These are phyloP conservation scores for Penicillium sp. DNA, from an alignment of 2,329 filamentous ascomycete species.

Conservation along the genomic window DNA sequence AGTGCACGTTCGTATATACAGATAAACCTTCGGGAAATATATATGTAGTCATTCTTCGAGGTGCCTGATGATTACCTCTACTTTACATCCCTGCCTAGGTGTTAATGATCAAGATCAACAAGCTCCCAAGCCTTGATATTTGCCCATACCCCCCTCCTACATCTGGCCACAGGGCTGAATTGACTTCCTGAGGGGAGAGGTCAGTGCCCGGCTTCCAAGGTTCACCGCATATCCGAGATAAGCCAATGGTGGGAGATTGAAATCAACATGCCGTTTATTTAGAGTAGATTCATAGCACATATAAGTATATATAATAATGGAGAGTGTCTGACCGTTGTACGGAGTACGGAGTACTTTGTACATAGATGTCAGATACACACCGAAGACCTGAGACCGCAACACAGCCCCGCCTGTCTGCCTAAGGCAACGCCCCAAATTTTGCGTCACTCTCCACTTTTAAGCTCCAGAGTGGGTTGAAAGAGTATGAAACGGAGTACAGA, in stretches of 20 bases:
- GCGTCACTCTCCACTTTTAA: conserved; percentile 27
- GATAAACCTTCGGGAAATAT: background rate
- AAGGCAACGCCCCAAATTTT: conserved; percentile 7
- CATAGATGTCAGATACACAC: background rate
- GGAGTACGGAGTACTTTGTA: background rate
- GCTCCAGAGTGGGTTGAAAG: conserved; percentile 18
- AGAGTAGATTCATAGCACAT: background rate
- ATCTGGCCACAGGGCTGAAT: conserved; percentile 1
- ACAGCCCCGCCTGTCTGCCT: conserved; percentile 6
- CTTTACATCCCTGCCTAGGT: background rate
- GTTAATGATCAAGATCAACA: background rate
- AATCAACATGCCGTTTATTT: background rate
- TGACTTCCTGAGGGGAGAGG: background rate
- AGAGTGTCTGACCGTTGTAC: background rate
- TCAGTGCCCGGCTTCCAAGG: background rate
- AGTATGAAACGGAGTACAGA: conserved; percentile 9
- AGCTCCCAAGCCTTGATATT: background rate
- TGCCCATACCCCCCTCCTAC: background rate
- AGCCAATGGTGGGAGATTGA: no score
- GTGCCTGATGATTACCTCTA: background rate
- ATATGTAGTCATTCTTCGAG: background rate
- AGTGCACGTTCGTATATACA: background rate
- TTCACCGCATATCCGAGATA: conserved; percentile 1
- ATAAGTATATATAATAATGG: background rate
- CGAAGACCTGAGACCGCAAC: background rate